phyloP scores from a whole-genome alignment of 306 rosid genomes.

The Inga leiocalycina region DNA sequence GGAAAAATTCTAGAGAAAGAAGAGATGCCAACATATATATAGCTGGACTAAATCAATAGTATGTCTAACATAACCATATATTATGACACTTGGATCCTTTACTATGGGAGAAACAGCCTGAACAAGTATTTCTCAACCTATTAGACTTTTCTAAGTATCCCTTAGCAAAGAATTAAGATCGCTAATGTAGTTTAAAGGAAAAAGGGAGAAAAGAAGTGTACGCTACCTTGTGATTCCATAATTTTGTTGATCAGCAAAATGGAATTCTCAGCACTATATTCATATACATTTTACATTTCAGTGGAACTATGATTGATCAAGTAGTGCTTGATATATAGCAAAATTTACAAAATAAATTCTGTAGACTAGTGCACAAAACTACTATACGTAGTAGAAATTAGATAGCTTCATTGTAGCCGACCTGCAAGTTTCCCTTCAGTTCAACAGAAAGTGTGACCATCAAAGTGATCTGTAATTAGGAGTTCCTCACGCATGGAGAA shows the following conservation, averaged over 20 bases:
- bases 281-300: not conserved
- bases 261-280: not conserved
- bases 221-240: not conserved
- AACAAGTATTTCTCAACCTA: not conserved
- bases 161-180: not conserved
- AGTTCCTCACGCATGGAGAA: not conserved
- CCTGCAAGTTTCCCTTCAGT: not conserved
- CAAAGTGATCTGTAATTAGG: not conserved
- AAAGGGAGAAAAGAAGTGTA: not conserved
- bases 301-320: not conserved
- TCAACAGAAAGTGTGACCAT: not conserved
- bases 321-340: not conserved
- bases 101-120: not conserved
- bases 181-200: not conserved
- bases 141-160: not conserved
- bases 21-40: not conserved
- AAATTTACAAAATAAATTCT: not conserved
- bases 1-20: not conserved
- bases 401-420: not conserved
- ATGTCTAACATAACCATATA: not conserved
- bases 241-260: not conserved
- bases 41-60: not conserved
- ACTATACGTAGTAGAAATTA: not conserved
- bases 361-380: not conserved
- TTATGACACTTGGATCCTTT: not conserved